These are phyloP conservation scores for Syncephalastrum sp. DNA, from an alignment of 371 early-diverging fungal genomes.

Conservation along the genomic window DNA sequence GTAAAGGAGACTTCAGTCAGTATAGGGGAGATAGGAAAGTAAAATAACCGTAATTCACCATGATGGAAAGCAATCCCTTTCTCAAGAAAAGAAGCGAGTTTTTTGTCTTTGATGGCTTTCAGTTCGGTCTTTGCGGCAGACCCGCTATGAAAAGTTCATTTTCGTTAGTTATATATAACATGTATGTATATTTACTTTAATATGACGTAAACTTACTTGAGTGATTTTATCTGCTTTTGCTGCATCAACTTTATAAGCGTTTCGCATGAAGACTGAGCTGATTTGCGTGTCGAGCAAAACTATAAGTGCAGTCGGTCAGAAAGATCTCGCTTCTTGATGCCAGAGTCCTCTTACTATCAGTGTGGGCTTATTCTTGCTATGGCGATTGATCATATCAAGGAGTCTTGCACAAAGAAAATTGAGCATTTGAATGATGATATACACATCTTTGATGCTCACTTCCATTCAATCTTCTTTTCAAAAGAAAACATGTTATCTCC, in stretches of 20 bases:
- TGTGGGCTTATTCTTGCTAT: constrained; percentile 57
- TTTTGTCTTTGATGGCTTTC: constrained; percentile 28
- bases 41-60: constrained; percentile 26
- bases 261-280: constrained; percentile 62
- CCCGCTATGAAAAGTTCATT: too few species aligned
- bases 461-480: constrained; percentile 67
- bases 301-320: constrained; percentile 16
- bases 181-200: too few species aligned
- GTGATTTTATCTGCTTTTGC: constrained; percentile 12
- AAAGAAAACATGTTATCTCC: constrained; percentile 56
- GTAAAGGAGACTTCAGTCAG: neutral
- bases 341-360: constrained; percentile 53
- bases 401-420: constrained; percentile 36
- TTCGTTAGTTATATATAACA: too few species aligned
- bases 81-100: constrained; percentile 33
- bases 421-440: neutral
- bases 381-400: constrained; percentile 55
- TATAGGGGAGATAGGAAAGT: neutral
- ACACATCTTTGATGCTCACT: constrained; percentile 31
- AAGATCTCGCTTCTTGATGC: neutral
- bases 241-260: constrained; percentile 41
- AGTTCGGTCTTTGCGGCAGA: neutral
- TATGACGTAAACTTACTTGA: constrained; percentile 17
- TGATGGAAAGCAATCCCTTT: constrained; percentile 78
- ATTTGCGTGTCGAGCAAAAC: constrained; percentile 80